Percentiles rank a stretch among this genome's conserved stretches.
Conservation (phyloP, 345 rosid species). For the Capsella bursapastoris region DNA sequence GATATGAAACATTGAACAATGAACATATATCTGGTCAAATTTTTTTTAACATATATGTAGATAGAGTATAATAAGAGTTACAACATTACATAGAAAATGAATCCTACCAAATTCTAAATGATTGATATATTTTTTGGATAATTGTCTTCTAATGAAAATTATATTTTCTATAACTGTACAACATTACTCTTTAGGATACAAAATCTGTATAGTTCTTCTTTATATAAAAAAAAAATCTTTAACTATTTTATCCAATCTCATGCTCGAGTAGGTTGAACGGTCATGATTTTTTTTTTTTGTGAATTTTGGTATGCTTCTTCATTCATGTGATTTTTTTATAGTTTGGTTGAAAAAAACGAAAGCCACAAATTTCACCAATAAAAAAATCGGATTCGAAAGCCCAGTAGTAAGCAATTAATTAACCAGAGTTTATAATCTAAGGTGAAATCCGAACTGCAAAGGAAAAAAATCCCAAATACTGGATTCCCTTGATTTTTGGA, state of each 20-base stretch:
- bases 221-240: too few relatives aligned
- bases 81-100: not conserved
- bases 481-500: conserved; percentile 38
- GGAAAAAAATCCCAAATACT: conserved; percentile 10
- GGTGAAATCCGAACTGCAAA: conserved; percentile 16
- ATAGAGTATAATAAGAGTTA: not conserved
- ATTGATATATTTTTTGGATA: too few relatives aligned
- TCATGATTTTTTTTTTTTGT: not conserved
- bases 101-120: not conserved
- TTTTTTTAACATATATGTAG: not conserved
- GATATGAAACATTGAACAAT: not conserved
- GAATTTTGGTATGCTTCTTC: not conserved
- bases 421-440: not conserved
- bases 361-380: not conserved
- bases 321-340: not conserved
- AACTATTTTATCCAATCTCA: too few relatives aligned
- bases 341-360: not conserved
- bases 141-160: too few relatives aligned
- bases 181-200: too few relatives aligned
- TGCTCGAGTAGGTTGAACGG: too few relatives aligned
- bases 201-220: too few relatives aligned
- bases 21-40: not conserved
- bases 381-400: not conserved
- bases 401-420: not conserved
- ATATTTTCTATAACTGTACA: too few relatives aligned